Evolutionary conservation across 192 early-diverging fungal genomes (phyloP), one percentile per base, ranked within the genome.

Genomic region (Umbelopsis sp.): DNA sequence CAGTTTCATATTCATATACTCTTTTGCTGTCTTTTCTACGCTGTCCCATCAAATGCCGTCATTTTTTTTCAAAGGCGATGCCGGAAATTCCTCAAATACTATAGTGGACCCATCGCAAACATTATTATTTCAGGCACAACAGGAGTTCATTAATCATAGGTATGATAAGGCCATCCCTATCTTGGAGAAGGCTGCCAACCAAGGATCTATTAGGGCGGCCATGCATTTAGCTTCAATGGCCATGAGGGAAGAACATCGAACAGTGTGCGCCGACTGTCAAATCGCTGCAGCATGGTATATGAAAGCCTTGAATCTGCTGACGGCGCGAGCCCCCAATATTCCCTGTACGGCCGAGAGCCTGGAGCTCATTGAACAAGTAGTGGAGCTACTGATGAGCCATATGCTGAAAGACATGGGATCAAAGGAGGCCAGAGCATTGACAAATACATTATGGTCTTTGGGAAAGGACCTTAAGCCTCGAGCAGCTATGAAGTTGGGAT

Each of bases 81-180:
- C 55, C 1, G 33, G 8, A 1, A 16, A 25, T 33, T 2, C 55
- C 2, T 27, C 55, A 7, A 30, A 33, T 3, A 25, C 7, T 18
- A 3, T 16, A 11, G 4, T 10, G 2, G 55, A 61, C 8, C 27
- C 27, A 18, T 61, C 55, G 7, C 55, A 61, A 35, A 61, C 2
- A 16, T 25, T 61, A 4, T 61, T 61, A 18, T 35, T 61, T 3
- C 33, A 61, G 8, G 55, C 55, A 35, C 55, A 61, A 25, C 21
- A 15, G 13, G 55, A 61, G 4, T 61, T 61, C 13, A 61, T 61
- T 0, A 61, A 61, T 18, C 55, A 61, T 35, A 27, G 55, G 4
- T 61, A 61, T 61, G 55, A 61, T 61, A 61, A 61, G 33, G 55
- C 55, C 30, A 25, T 61, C 9, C 55, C 55, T 5, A 25, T 61